phyloP scores from a whole-genome alignment of 176 grass and related monocot genomes.

The Juncus effusus region DNA sequence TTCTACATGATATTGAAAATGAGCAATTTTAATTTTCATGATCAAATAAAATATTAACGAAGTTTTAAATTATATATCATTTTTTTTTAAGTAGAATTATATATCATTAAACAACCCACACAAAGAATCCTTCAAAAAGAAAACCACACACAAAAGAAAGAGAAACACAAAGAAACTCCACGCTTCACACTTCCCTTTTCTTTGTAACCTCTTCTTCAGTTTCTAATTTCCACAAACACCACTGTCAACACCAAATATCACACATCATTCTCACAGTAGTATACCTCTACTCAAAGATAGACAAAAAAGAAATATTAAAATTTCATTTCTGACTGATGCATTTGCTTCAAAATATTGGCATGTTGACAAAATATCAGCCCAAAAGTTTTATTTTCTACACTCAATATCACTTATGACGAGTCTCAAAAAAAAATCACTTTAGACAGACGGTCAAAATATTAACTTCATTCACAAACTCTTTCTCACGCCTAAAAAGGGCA shows the following conservation, averaged over 20 bases:
- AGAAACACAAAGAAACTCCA: not conserved
- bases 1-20: too few relatives aligned
- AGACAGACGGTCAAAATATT: constrained; percentile 1
- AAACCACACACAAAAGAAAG: not conserved
- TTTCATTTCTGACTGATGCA: too few relatives aligned
- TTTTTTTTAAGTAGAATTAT: too few relatives aligned
- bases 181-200: constrained; percentile 10
- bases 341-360: too few relatives aligned
- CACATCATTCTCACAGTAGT: constrained; percentile 1
- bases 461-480: not conserved
- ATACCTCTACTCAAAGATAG: constrained; percentile 15
- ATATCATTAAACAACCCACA: not conserved
- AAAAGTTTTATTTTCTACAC: constrained; percentile 14
- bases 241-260: constrained; percentile 49
- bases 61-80: not conserved
- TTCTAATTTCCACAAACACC: constrained; percentile 49
- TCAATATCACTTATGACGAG: not conserved
- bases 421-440: constrained; percentile 12
- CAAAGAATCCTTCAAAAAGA: not conserved
- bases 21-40: too few relatives aligned
- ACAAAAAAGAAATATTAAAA: constrained; percentile 5
- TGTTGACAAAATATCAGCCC: too few relatives aligned
- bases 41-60: too few relatives aligned
- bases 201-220: constrained; percentile 29
- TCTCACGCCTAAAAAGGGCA: constrained; percentile 1